A percentile compares a stretch with the other conserved stretches of the same genome.
phyloP scores from a whole-genome alignment of 2,329 filamentous ascomycete species.

The Xylariaceae sp. region DNA sequence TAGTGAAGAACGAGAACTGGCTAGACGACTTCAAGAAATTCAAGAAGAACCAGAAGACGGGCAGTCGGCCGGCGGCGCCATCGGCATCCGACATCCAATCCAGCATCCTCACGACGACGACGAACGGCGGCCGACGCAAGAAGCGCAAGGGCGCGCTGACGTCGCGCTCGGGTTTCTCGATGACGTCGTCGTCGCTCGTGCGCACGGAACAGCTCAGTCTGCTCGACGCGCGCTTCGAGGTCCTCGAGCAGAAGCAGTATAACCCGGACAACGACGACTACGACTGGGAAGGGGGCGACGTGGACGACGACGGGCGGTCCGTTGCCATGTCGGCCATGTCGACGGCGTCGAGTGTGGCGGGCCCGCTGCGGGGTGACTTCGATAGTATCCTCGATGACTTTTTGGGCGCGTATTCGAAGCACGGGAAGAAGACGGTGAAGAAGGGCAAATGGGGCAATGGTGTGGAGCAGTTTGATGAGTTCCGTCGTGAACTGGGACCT shows the following conservation, averaged over 20 bases:
- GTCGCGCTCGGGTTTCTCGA: constrained; percentile 79
- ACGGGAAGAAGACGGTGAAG: constrained; percentile 69
- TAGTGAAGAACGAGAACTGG: constrained; percentile 71
- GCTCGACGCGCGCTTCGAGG: constrained; percentile 87
- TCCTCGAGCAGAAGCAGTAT: constrained; percentile 72
- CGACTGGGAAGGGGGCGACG: constrained; percentile 36
- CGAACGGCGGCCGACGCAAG: constrained; percentile 77
- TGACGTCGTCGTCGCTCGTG: constrained; percentile 82
- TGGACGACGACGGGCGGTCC: constrained; percentile 38
- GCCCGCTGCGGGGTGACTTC: constrained; percentile 71
- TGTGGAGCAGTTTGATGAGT: constrained; percentile 84
- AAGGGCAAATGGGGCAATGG: constrained; percentile 77
- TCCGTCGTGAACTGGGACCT: constrained; percentile 72
- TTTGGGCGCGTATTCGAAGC: constrained; percentile 65
- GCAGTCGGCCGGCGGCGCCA: constrained; percentile 32
- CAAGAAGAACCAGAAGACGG: constrained; percentile 68
- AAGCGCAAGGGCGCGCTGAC: constrained; percentile 94
- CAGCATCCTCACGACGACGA: constrained; percentile 68
- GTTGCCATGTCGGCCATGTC: constrained; percentile 50
- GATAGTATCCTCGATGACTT: constrained; percentile 92
- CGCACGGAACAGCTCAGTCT: constrained; percentile 82
- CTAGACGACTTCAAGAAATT: constrained; percentile 90
- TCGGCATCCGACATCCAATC: constrained; percentile 61
- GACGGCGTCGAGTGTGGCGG: constrained; percentile 60
- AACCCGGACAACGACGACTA: constrained; percentile 49